Evolutionary conservation across 1,284 basidiomycete genomes (phyloP).

Genomic region (Ustilago curta): DNA sequence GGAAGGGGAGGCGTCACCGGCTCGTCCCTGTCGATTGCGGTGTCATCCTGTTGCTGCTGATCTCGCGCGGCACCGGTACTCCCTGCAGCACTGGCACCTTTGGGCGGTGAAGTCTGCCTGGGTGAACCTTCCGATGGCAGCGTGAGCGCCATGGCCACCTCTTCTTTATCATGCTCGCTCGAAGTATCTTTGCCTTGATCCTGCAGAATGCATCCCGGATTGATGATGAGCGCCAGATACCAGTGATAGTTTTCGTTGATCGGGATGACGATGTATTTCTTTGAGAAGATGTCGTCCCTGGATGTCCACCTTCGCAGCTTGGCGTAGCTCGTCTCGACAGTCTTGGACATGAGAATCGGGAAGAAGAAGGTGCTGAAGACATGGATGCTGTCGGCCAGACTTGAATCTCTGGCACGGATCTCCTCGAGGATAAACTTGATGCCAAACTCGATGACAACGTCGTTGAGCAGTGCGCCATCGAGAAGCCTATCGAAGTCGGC

Average conservation of each 20-base stretch:
- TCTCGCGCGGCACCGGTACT: not conserved
- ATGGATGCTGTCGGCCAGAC: slow-evolving; percentile 80
- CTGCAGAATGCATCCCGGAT: slow-evolving; percentile 73
- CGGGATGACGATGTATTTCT: slow-evolving; percentile 91
- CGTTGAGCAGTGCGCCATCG: slow-evolving; percentile 76
- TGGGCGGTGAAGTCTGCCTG: not conserved
- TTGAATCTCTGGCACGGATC: slow-evolving; percentile 71
- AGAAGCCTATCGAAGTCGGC: slow-evolving; percentile 55
- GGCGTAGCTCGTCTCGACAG: slow-evolving; percentile 76
- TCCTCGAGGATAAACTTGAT: slow-evolving; percentile 77
- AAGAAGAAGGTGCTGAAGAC: slow-evolving; percentile 98
- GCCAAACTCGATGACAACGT: slow-evolving; percentile 94
- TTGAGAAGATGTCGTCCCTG: slow-evolving; percentile 85
- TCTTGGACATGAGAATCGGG: slow-evolving; percentile 82
- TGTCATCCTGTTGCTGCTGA: not conserved
- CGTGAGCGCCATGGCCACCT: slow-evolving; percentile 14
- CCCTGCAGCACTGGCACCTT: not conserved
- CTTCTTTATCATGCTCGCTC: slow-evolving; percentile 32
- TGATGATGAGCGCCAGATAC: slow-evolving; percentile 94
- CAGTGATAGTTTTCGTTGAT: slow-evolving; percentile 98
- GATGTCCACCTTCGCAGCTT: slow-evolving; percentile 94
- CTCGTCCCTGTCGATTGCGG: slow-evolving; percentile 2
- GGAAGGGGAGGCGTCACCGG: slow-evolving; percentile 17
- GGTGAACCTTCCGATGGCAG: not conserved
- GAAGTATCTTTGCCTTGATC: slow-evolving; percentile 6